Percentiles rank a stretch among this genome's conserved stretches.
Evolutionary conservation across 2,329 filamentous ascomycete genomes (phyloP).

Genomic region (Didymosphaeria variabile): DNA sequence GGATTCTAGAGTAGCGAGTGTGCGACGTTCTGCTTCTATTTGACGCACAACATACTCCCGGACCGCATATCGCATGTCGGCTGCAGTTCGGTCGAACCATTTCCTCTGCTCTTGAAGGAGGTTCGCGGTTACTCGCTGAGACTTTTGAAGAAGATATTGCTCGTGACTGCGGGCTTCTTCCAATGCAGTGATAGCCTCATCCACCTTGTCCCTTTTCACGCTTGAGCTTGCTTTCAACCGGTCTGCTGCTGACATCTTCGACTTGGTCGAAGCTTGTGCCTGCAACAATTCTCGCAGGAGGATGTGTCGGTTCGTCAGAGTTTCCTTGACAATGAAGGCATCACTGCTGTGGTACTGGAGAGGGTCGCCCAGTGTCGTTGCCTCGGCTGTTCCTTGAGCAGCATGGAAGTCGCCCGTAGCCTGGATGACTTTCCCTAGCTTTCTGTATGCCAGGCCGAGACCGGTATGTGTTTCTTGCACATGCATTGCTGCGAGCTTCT

Average conservation of each 20-base stretch:
- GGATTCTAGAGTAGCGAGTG: conserved; percentile 89
- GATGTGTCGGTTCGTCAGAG: conserved; percentile 96
- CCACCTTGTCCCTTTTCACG: conserved; percentile 93
- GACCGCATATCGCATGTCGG: conserved; percentile 83
- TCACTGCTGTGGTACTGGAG: conserved; percentile 95
- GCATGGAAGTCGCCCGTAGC: conserved; percentile 95
- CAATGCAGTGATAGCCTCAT: conserved; percentile 91
- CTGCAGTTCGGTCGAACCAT: conserved; percentile 87
- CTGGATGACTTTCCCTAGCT: conserved; percentile 92
- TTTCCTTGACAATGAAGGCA: conserved; percentile 98
- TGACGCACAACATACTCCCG: conserved; percentile 93
- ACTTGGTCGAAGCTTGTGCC: conserved; percentile 84
- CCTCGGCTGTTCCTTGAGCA: conserved; percentile 94
- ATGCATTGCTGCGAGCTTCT: conserved; percentile 86
- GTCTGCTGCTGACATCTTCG: conserved; percentile 85
- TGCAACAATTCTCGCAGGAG: conserved; percentile 91
- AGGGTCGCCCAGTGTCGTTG: conserved; percentile 91
- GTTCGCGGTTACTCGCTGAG: conserved; percentile 86
- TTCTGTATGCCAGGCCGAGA: conserved; percentile 88
- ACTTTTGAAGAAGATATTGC: conserved; percentile 82
- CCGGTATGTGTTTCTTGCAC: conserved; percentile 91
- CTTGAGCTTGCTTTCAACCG: conserved; percentile 86
- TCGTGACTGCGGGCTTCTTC: conserved; percentile 89
- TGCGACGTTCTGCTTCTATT: conserved; percentile 93
- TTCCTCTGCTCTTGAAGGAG: conserved; percentile 86